These are phyloP conservation scores for Tylopilus orsonianus DNA, from an alignment of 1,284 basidiomycete genomes.

Conservation along the genomic window DNA sequence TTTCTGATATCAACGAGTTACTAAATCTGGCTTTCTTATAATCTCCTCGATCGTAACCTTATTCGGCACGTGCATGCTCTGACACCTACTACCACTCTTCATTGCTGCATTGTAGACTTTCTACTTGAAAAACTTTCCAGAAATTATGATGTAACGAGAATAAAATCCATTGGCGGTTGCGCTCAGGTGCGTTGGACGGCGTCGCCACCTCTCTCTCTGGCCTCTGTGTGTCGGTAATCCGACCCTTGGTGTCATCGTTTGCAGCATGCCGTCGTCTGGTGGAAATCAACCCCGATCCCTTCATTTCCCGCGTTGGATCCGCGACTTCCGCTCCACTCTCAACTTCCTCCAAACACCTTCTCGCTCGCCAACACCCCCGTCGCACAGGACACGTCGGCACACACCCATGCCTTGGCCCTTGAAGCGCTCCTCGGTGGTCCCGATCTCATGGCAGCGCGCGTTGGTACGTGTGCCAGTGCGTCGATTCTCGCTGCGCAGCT, in stretches of 20 bases:
- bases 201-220: background rate
- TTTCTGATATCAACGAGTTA: slow-evolving; percentile 31
- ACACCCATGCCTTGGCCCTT: slow-evolving; percentile 69
- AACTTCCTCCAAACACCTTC: slow-evolving; percentile 66
- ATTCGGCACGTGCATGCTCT: slow-evolving; percentile 29
- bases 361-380: slow-evolving; percentile 75
- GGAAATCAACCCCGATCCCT: slow-evolving; percentile 69
- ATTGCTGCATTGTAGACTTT: slow-evolving; percentile 51
- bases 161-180: slow-evolving; percentile 71
- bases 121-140: slow-evolving; percentile 71
- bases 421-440: slow-evolving; percentile 74
- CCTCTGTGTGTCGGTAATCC: slow-evolving; percentile 5
- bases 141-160: slow-evolving; percentile 63
- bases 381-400: slow-evolving; percentile 74
- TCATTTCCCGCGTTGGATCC: slow-evolving; percentile 68
- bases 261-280: slow-evolving; percentile 80
- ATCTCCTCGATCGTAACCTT: slow-evolving; percentile 34
- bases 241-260: slow-evolving; percentile 8
- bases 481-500: slow-evolving; percentile 71
- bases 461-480: slow-evolving; percentile 67
- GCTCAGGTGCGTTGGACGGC: slow-evolving; percentile 53
- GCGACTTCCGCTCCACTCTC: slow-evolving; percentile 59
- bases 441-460: slow-evolving; percentile 69
- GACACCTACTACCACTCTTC: slow-evolving; percentile 8
- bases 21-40: slow-evolving; percentile 32